Percentiles rank a stretch among this genome's conserved stretches.
phyloP scores from a whole-genome alignment of 352 stramenopile species.

The Phytophthora cryptogea region DNA sequence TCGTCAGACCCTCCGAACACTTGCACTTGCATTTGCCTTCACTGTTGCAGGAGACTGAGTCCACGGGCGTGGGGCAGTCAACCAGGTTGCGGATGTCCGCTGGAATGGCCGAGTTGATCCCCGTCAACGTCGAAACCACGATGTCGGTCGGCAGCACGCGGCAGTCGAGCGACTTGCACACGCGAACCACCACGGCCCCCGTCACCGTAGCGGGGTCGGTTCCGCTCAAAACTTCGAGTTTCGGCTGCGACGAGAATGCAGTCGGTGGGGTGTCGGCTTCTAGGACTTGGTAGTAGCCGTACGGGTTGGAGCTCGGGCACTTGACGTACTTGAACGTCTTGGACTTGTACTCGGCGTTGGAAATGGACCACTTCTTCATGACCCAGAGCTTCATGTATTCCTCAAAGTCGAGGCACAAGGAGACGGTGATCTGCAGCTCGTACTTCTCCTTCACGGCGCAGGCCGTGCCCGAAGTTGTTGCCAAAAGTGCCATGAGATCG shows the following conservation, averaged over 20 bases:
- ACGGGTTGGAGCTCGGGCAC: not conserved
- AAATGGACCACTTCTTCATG: conserved; percentile 8
- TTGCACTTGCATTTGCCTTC: not conserved
- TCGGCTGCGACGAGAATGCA: not conserved
- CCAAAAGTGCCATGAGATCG: not conserved
- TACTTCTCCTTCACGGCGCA: conserved; percentile 4
- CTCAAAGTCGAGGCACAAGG: conserved; percentile 1
- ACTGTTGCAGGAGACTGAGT: not conserved
- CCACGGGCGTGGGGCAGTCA: conserved; percentile 11
- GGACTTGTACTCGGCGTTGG: conserved; percentile 6
- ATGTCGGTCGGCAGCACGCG: conserved; percentile 7
- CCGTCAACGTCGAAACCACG: conserved; percentile 3
- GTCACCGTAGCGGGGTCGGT: not conserved
- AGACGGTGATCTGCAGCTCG: conserved; percentile 2
- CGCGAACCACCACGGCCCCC: conserved; percentile 2
- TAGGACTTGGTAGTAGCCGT: not conserved
- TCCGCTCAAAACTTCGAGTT: conserved; percentile 7
- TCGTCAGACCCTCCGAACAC: not conserved
- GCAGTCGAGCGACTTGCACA: conserved; percentile 2
- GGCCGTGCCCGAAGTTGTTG: no score
- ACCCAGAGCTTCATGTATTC: not conserved
- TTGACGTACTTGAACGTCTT: conserved; percentile 3
- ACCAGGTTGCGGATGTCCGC: conserved; percentile 1
- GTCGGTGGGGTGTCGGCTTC: no score
- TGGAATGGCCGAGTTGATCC: not conserved